phyloP scores from a whole-genome alignment of 495 filamentous ascomycete genomes.

The Podospora didyma region DNA sequence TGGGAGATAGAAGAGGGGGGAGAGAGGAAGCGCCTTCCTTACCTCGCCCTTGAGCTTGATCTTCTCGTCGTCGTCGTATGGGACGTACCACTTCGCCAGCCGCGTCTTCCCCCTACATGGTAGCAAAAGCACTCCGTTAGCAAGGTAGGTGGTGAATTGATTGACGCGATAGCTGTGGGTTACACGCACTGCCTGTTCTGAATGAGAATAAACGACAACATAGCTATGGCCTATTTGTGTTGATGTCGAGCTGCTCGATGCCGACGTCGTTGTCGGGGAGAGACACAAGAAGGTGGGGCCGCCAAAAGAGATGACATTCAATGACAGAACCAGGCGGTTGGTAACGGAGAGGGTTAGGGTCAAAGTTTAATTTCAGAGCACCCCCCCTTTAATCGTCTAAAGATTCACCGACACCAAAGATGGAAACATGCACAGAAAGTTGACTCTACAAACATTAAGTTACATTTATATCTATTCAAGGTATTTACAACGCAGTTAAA shows the following conservation, averaged over 20 bases:
- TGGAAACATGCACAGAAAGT: too few species aligned
- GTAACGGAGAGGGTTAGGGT: neutral
- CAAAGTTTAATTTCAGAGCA: too few species aligned
- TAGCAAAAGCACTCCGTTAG: neutral
- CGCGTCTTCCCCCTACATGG: constrained; percentile 85
- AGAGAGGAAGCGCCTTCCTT: neutral
- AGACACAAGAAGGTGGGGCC: neutral
- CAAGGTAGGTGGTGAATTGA: neutral
- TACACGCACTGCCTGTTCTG: constrained; percentile 83
- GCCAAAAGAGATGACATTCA: neutral
- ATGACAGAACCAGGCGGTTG: neutral
- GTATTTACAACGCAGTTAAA: too few species aligned
- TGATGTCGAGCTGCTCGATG: neutral
- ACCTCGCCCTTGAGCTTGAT: constrained; percentile 91
- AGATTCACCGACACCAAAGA: too few species aligned
- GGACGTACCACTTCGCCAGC: constrained; percentile 97
- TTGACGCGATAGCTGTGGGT: neutral
- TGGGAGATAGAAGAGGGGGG: too few species aligned
- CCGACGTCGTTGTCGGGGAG: neutral
- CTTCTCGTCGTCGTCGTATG: constrained; percentile 96
- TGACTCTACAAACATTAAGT: too few species aligned
- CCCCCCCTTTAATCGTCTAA: too few species aligned
- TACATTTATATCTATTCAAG: too few species aligned
- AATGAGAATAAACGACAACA: constrained; percentile 92
- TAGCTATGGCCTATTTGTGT: constrained; percentile 13